phyloP scores from a whole-genome alignment of 1,139 yeast genomes.

The Magnusiomyces starmeri region DNA sequence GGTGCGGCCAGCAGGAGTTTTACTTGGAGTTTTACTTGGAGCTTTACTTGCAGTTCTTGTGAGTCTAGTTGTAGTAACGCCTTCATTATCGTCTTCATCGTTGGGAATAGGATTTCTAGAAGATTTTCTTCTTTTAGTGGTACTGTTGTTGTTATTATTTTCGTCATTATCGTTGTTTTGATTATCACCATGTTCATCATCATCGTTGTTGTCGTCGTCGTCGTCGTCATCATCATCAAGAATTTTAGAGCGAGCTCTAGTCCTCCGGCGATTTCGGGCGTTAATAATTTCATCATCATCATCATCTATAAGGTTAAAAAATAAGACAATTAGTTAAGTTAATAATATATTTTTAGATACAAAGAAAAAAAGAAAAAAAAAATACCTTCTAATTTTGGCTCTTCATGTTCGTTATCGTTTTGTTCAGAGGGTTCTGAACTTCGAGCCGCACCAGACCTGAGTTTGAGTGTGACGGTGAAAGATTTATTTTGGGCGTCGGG shows the following conservation, averaged over 20 bases:
- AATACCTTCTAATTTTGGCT: not conserved
- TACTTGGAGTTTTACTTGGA: not conserved
- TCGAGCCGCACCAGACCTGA: not conserved
- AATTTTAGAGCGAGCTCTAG: not conserved
- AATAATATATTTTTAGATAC: not conserved
- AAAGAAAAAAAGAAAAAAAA: not conserved
- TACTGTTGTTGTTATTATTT: slow-evolving; percentile 9
- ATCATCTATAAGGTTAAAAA: slow-evolving; percentile 13
- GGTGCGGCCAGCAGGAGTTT: not conserved
- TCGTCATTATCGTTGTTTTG: slow-evolving; percentile 17
- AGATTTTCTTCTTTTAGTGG: slow-evolving; percentile 11
- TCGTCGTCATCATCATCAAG: slow-evolving; percentile 17
- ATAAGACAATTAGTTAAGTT: not conserved
- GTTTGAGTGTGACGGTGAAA: slow-evolving; percentile 4
- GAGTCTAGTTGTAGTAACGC: not conserved
- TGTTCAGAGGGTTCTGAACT: not conserved
- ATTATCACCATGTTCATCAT: slow-evolving; percentile 20
- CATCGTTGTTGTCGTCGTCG: slow-evolving; percentile 8
- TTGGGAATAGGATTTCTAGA: slow-evolving; percentile 13
- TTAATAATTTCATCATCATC: slow-evolving; percentile 20
- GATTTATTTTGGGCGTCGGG: not conserved
- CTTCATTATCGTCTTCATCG: slow-evolving; percentile 15
- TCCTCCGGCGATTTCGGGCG: slow-evolving; percentile 16
- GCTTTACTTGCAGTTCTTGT: not conserved
- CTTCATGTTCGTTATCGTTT: not conserved